phyloP scores from a whole-genome alignment of 176 grass and related monocot genomes.

The Musa beccarii region DNA sequence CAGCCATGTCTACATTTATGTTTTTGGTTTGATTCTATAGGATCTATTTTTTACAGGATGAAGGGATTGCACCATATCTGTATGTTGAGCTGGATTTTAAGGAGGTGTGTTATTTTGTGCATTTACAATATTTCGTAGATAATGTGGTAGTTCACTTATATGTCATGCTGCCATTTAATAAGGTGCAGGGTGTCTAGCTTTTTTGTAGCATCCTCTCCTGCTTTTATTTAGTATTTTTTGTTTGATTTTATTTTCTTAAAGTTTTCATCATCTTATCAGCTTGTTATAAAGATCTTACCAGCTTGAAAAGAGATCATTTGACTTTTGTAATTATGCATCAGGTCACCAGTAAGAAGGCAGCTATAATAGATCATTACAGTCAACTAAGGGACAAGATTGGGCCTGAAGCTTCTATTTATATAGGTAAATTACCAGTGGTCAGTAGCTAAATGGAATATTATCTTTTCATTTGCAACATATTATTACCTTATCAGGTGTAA shows the following conservation, averaged over 20 bases:
- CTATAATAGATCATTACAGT: conserved; percentile 71
- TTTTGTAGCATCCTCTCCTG: background rate
- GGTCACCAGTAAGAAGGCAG: conserved; percentile 97
- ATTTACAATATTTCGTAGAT: conserved; percentile 20
- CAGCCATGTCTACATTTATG: background rate
- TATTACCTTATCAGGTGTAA: background rate
- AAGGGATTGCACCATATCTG: conserved; percentile 82
- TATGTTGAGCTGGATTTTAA: conserved; percentile 95
- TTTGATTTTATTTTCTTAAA: no score
- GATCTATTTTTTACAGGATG: conserved; percentile 33
- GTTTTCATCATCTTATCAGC: background rate
- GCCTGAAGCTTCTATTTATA: conserved; percentile 74
- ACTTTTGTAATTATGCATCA: conserved; percentile 30
- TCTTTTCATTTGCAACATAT: background rate
- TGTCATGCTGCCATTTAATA: background rate
- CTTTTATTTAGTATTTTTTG: no score
- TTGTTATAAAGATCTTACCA: background rate
- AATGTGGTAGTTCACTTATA: conserved; percentile 11
- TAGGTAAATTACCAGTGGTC: conserved; percentile 27
- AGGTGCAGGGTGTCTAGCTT: background rate
- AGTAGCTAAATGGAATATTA: background rate
- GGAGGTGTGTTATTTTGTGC: conserved; percentile 43
- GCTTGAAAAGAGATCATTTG: background rate
- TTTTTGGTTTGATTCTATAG: background rate
- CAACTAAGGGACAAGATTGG: conserved; percentile 85